A percentile compares a stretch with the other conserved stretches of the same genome.
These are phyloP conservation scores for Podospora pseudoanserina DNA, from an alignment of 495 filamentous ascomycete genomes.

Conservation along the genomic window DNA sequence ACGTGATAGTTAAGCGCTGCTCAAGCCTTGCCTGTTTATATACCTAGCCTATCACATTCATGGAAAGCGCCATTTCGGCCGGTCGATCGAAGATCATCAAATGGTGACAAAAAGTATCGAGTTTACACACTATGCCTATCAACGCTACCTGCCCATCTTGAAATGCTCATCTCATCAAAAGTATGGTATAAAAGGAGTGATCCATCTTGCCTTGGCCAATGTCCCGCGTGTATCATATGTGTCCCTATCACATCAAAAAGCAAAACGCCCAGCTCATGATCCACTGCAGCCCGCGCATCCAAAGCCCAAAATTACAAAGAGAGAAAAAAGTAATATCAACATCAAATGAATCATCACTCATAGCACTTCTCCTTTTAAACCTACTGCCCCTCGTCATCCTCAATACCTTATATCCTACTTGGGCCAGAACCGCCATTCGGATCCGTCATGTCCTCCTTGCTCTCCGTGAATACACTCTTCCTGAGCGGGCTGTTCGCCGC, in stretches of 20 bases:
- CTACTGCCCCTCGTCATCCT: not conserved
- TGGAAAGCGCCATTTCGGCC: too few species aligned
- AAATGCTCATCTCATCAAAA: not conserved
- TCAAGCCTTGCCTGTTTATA: too few species aligned
- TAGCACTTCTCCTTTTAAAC: not conserved
- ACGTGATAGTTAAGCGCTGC: too few species aligned
- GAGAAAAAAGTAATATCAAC: not conserved
- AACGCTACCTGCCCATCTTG: not conserved
- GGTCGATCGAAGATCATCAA: not conserved
- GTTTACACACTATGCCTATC: not conserved
- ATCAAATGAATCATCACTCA: not conserved
- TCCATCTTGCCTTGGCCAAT: not conserved
- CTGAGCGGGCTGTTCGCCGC: constrained; percentile 14
- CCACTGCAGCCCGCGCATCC: not conserved
- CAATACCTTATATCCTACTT: not conserved
- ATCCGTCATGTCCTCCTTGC: constrained; percentile 13
- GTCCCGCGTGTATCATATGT: not conserved
- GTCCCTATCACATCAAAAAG: not conserved
- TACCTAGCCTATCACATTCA: too few species aligned
- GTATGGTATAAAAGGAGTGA: not conserved
- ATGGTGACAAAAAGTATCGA: not conserved
- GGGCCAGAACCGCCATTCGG: not conserved
- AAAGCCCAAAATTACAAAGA: not conserved
- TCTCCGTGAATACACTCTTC: constrained; percentile 22
- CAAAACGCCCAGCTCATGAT: not conserved